Percentiles rank a stretch among this genome's conserved stretches.
Evolutionary conservation across 2,329 filamentous ascomycete genomes (phyloP).

Genomic region (Arthrocladium fulminans): DNA sequence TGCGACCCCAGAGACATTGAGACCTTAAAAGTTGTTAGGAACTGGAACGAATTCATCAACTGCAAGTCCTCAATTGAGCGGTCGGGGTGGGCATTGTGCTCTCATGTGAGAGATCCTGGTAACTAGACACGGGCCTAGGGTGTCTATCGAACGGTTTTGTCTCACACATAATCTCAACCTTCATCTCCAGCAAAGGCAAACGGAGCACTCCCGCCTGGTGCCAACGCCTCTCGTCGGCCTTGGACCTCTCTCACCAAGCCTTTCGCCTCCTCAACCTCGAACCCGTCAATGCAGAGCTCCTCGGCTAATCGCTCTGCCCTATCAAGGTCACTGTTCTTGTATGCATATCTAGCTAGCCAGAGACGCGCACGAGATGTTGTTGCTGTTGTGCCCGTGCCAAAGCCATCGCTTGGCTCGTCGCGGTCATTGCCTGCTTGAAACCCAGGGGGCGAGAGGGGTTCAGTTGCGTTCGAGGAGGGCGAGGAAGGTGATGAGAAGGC

Average conservation of each 20-base stretch:
- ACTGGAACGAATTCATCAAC: no score
- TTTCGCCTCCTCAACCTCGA: constrained; percentile 95
- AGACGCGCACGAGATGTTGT: constrained; percentile 87
- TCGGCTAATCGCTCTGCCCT: constrained; percentile 73
- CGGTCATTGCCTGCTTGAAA: constrained; percentile 24
- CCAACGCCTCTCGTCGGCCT: constrained; percentile 55
- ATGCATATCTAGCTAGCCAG: constrained; percentile 81
- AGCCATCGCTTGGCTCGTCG: constrained; percentile 38
- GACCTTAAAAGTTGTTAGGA: no score
- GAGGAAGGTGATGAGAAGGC: constrained; percentile 16
- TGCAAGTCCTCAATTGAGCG: no score
- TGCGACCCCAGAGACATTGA: no score
- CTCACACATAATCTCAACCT: background rate
- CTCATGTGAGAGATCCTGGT: no score
- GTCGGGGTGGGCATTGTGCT: no score
- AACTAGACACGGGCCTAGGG: no score
- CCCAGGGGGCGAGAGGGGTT: background rate
- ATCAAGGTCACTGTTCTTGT: constrained; percentile 64
- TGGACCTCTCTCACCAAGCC: constrained; percentile 80
- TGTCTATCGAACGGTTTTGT: no score
- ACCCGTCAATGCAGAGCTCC: constrained; percentile 89
- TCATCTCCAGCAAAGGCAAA: background rate
- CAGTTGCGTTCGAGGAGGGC: constrained; percentile 7
- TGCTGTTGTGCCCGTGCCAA: constrained; percentile 73
- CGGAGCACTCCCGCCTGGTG: background rate